Conservation (phyloP, 2,329 filamentous ascomycete species). For the Pseudocercospora eumusae region DNA sequence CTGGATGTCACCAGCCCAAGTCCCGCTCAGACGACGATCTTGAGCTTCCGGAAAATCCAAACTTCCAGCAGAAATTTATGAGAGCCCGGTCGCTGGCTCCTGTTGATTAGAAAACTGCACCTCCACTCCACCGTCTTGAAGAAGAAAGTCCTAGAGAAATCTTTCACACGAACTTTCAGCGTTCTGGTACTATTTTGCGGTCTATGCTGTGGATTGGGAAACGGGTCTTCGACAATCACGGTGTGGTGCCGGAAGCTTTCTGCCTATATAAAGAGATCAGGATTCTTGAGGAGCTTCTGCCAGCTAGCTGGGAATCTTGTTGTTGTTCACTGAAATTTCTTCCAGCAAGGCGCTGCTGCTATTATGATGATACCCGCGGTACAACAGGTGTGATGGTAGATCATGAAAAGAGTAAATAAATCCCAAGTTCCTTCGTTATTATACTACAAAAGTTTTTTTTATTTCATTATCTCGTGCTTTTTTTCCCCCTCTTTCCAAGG, state of each 20-base stretch:
- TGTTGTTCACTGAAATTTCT: no score
- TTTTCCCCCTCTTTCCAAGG: neutral
- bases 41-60: slow-evolving; percentile 61
- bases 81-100: slow-evolving; percentile 64
- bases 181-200: slow-evolving; percentile 72
- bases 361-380: slow-evolving; percentile 10
- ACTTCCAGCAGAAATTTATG: slow-evolving; percentile 66
- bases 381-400: slow-evolving; percentile 14
- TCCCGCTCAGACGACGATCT: slow-evolving; percentile 65
- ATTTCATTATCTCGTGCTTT: neutral
- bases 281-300: no score
- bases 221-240: slow-evolving; percentile 80
- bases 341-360: slow-evolving; percentile 17
- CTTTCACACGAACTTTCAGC: slow-evolving; percentile 73
- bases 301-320: no score
- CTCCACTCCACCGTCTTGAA: no score
- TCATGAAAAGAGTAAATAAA: neutral
- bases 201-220: slow-evolving; percentile 76
- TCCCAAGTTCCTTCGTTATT: neutral
- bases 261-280: slow-evolving; percentile 71
- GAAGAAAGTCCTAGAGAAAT: slow-evolving; percentile 65
- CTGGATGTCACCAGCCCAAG: slow-evolving; percentile 73
- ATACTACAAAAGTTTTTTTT: neutral
- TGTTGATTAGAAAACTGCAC: slow-evolving; percentile 68
- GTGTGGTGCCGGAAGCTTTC: slow-evolving; percentile 73